Evolutionary conservation across 139 green algal genomes (phyloP).

Genomic region (Tetraselmis striata): DNA sequence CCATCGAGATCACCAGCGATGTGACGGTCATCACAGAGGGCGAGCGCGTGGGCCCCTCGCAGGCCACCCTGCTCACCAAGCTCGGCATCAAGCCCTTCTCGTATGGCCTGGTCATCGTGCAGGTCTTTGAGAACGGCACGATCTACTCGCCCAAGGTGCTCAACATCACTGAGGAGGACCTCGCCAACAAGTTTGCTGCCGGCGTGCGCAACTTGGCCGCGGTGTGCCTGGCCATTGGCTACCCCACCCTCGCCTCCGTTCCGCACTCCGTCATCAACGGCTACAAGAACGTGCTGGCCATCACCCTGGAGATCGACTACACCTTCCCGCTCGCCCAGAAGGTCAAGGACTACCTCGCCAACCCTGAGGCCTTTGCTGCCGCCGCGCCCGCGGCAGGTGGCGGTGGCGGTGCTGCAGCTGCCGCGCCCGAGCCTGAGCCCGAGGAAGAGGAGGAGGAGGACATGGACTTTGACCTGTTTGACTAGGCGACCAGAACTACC

Average conservation of each 20-base stretch:
- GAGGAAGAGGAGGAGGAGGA: constrained; percentile 52
- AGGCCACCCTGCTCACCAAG: constrained; percentile 97
- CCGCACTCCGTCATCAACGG: constrained; percentile 93
- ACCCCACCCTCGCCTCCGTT: constrained; percentile 83
- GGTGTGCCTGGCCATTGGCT: constrained; percentile 71
- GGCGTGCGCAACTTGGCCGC: constrained; percentile 82
- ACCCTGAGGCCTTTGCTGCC: constrained; percentile 69
- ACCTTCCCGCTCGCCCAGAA: constrained; percentile 88
- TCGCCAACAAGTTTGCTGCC: constrained; percentile 51
- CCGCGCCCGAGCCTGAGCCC: constrained; percentile 26
- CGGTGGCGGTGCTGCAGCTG: constrained; percentile 22
- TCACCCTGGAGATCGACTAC: constrained; percentile 88
- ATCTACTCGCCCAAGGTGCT: constrained; percentile 86
- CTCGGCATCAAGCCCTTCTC: constrained; percentile 97
- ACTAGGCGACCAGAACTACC: too few species aligned
- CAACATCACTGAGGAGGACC: constrained; percentile 91
- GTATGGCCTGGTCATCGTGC: constrained; percentile 82
- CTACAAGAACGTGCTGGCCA: constrained; percentile 98
- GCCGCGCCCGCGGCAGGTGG: constrained; percentile 39
- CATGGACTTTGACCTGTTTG: constrained; percentile 18
- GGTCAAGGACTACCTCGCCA: constrained; percentile 88
- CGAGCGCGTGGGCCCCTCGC: constrained; percentile 81
- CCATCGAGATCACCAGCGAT: constrained; percentile 90
- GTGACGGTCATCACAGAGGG: constrained; percentile 80
- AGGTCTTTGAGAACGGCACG: constrained; percentile 83